Evolutionary conservation across 352 stramenopile species (phyloP).

Genomic region (Globisporangium cederbergense): DNA sequence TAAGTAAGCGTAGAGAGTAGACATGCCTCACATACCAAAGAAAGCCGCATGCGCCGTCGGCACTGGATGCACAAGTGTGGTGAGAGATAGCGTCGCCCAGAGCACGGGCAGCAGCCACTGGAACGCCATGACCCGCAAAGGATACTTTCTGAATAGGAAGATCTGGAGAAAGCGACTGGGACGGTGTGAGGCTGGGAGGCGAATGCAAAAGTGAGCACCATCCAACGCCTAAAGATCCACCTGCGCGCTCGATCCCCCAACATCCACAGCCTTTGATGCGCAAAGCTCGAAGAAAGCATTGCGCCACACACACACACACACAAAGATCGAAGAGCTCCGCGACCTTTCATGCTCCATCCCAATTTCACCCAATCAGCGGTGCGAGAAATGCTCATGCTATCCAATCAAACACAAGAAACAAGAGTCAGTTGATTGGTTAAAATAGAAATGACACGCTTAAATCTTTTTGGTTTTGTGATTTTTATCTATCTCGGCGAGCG

Average conservation of each 20-base stretch:
- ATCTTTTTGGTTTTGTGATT: constrained; percentile 1
- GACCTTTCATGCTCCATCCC: constrained; percentile 24
- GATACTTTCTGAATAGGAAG: not conserved
- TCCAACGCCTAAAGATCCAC: not conserved
- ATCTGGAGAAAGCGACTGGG: not conserved
- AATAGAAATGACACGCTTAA: not conserved
- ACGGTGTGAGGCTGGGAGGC: not conserved
- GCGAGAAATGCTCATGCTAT: too few species aligned
- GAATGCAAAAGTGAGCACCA: constrained; percentile 22
- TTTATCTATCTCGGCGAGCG: not conserved
- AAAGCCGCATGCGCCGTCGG: constrained; percentile 29
- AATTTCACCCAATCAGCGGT: not conserved
- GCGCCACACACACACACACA: constrained; percentile 7
- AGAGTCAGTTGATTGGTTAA: constrained; percentile 25
- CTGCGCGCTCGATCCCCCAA: not conserved
- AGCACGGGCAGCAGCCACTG: constrained; percentile 14
- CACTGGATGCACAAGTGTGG: constrained; percentile 12
- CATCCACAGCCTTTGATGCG: constrained; percentile 9
- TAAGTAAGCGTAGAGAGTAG: not conserved
- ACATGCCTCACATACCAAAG: constrained; percentile 22
- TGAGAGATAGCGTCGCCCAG: constrained; percentile 15
- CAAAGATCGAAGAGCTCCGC: constrained; percentile 22
- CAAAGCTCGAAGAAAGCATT: constrained; percentile 14
- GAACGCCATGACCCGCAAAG: constrained; percentile 18
- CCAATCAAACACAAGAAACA: constrained; percentile 15